Percentiles rank a stretch among this genome's conserved stretches.
Conservation (phyloP, 495 filamentous ascomycete genomes). For the Neurospora sp. region DNA sequence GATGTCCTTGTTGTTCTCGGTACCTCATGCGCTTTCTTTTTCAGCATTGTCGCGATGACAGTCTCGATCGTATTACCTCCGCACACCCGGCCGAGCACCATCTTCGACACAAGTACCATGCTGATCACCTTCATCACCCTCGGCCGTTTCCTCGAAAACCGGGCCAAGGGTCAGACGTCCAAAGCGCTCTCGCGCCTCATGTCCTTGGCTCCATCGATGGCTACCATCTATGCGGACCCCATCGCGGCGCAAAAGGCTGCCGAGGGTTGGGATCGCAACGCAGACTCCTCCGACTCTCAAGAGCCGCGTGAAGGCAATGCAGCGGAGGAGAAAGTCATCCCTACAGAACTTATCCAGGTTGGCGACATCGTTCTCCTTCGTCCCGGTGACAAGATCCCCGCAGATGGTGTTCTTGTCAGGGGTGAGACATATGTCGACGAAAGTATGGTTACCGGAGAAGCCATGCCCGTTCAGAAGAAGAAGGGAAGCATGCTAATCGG, state of each 20-base stretch:
- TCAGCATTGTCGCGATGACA: conserved; percentile 80
- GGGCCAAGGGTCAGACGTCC: conserved; percentile 93
- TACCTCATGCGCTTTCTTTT: conserved; percentile 97
- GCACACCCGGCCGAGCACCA: conserved; percentile 68
- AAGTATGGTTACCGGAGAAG: conserved; percentile 97
- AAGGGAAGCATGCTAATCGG: conserved; percentile 74
- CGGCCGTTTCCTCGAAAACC: conserved; percentile 86
- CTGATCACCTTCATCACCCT: conserved; percentile 93
- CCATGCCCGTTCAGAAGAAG: conserved; percentile 81
- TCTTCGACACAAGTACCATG: conserved; percentile 98
- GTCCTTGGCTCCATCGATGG: conserved; percentile 92
- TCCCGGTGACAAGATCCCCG: conserved; percentile 93
- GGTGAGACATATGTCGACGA: conserved; percentile 94
- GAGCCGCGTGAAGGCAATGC: conserved; percentile 41
- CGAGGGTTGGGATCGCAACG: conserved; percentile 56
- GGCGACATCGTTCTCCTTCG: conserved; percentile 88
- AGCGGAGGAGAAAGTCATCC: conserved; percentile 73
- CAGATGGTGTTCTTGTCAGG: conserved; percentile 76
- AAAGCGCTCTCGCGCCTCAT: conserved; percentile 91
- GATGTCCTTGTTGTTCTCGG: conserved; percentile 91
- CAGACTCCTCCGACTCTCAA: conserved; percentile 31
- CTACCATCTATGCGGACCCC: conserved; percentile 94
- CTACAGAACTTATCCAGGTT: conserved; percentile 90
- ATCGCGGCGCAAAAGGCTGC: conserved; percentile 86
- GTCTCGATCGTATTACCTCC: conserved; percentile 61